Conservation (phyloP, 768 basidiomycete species). For the Guyanaporus albipodus region DNA sequence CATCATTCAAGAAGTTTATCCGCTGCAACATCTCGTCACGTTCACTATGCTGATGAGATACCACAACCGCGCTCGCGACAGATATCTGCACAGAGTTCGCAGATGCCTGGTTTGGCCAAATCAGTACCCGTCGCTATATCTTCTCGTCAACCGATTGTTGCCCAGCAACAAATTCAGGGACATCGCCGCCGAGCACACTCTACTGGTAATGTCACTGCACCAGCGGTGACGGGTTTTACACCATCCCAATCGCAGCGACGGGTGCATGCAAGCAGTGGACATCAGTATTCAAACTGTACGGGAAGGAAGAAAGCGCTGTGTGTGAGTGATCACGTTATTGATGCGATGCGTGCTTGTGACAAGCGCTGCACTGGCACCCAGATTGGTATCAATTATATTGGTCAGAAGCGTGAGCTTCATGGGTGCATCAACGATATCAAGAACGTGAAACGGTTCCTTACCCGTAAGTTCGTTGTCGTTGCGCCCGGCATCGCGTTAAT, state of each 20-base stretch:
- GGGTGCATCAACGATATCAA: constrained; percentile 83
- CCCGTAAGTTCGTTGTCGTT: constrained; percentile 37
- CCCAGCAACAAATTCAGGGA: constrained; percentile 6
- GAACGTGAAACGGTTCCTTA: constrained; percentile 66
- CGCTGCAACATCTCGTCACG: constrained; percentile 18
- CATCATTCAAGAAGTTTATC: constrained; percentile 12
- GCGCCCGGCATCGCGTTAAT: background rate
- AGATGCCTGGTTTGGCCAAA: background rate
- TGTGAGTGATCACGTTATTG: constrained; percentile 22
- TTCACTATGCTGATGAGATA: constrained; percentile 23
- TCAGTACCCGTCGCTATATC: constrained; percentile 1
- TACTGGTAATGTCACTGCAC: constrained; percentile 9
- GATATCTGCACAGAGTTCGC: constrained; percentile 6
- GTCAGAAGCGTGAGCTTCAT: constrained; percentile 55
- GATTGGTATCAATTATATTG: constrained; percentile 80
- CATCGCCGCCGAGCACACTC: constrained; percentile 23
- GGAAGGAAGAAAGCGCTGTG: constrained; percentile 51
- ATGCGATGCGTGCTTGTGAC: background rate
- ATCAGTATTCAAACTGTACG: constrained; percentile 47
- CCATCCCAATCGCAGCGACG: constrained; percentile 7
- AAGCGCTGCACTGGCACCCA: constrained; percentile 19
- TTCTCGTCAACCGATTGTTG: background rate
- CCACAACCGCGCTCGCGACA: constrained; percentile 10
- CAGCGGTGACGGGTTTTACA: background rate
- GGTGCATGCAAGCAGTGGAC: constrained; percentile 4